Evolutionary conservation across 257 asterid species (phyloP).

Genomic region (Cordia subcordata): DNA sequence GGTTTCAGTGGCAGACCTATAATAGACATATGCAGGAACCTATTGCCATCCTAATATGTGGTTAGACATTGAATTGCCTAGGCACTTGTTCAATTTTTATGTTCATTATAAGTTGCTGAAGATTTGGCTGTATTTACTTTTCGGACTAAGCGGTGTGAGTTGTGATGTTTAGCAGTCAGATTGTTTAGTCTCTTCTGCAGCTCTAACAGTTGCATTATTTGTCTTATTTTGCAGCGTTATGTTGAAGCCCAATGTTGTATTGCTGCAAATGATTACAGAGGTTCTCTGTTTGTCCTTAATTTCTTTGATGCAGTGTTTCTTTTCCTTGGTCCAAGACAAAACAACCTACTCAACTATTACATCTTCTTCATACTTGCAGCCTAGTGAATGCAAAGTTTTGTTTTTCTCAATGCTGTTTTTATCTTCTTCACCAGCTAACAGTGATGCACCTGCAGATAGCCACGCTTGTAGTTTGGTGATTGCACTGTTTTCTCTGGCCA

Average conservation of each 20-base stretch:
- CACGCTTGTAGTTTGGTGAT: neutral
- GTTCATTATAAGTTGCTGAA: too few relatives aligned
- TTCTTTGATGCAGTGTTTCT: neutral
- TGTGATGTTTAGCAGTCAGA: neutral
- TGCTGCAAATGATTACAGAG: conserved; percentile 93
- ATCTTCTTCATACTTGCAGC: neutral
- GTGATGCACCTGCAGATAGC: neutral
- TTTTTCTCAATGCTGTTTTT: too few relatives aligned
- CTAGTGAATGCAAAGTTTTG: too few relatives aligned
- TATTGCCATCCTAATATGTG: too few relatives aligned
- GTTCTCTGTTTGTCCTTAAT: conserved; percentile 24
- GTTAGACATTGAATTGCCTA: too few relatives aligned
- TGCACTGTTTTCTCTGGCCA: neutral
- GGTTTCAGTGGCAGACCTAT: too few relatives aligned
- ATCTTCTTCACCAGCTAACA: neutral
- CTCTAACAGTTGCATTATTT: conserved; percentile 14
- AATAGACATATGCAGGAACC: too few relatives aligned
- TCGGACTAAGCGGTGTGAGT: too few relatives aligned
- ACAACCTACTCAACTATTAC: neutral
- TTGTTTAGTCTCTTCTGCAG: conserved; percentile 10
- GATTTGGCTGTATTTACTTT: too few relatives aligned
- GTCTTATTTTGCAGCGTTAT: conserved; percentile 60
- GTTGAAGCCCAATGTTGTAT: conserved; percentile 94
- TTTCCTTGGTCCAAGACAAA: neutral
- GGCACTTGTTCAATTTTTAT: too few relatives aligned